Conservation (phyloP, 2,329 filamentous ascomycete genomes). For the Fusarium duplospermum region DNA sequence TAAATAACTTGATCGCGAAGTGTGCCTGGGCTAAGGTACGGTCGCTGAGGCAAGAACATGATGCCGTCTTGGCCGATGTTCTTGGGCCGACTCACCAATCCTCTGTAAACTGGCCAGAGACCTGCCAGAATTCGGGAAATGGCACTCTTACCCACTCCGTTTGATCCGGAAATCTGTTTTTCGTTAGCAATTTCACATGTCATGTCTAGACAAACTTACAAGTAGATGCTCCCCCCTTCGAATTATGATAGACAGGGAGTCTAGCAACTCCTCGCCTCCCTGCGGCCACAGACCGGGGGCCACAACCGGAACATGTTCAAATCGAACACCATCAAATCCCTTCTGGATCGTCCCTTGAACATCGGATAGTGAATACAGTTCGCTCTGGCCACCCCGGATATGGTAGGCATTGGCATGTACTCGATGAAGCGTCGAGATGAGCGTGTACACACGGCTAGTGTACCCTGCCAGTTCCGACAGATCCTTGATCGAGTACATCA, state of each 20-base stretch:
- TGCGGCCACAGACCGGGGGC: conserved; percentile 89
- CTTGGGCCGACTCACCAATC: conserved; percentile 88
- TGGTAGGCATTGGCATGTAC: conserved; percentile 93
- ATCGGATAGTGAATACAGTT: conserved; percentile 90
- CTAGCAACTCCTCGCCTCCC: conserved; percentile 91
- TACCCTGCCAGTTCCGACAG: conserved; percentile 95
- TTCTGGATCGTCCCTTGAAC: conserved; percentile 94
- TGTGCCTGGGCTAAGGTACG: conserved; percentile 92
- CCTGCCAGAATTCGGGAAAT: conserved; percentile 90
- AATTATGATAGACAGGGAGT: conserved; percentile 89
- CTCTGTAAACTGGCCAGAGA: conserved; percentile 95
- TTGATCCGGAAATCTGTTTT: conserved; percentile 83
- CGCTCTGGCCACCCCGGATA: conserved; percentile 72
- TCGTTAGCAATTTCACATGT: conserved; percentile 24
- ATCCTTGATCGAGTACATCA: conserved; percentile 99
- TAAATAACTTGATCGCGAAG: conserved; percentile 98
- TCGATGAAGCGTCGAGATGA: conserved; percentile 93
- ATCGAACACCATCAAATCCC: conserved; percentile 92
- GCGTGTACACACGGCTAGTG: conserved; percentile 93
- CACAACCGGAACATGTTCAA: conserved; percentile 93
- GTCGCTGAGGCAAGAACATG: conserved; percentile 97
- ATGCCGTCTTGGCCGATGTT: conserved; percentile 86
- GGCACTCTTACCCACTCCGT: conserved; percentile 92
- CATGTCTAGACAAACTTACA: conserved; percentile 50
- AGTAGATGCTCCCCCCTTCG: conserved; percentile 92